These are phyloP conservation scores for Leucosporidium creatinivorum DNA, from an alignment of 768 basidiomycete genomes.

Conservation along the genomic window DNA sequence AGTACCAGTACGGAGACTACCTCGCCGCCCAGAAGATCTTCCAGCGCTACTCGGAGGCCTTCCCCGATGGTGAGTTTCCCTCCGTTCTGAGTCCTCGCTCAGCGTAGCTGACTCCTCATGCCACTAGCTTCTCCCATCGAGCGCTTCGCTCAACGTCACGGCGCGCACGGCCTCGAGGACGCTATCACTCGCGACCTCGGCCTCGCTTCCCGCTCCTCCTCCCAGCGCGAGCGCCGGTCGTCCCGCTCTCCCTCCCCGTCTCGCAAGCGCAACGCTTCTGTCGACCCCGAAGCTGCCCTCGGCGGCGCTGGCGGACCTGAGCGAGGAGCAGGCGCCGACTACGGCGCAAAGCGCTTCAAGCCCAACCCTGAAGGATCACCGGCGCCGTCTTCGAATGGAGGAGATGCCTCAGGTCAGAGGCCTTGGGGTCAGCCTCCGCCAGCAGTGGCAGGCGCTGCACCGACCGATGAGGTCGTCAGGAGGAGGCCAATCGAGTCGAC, in stretches of 20 bases:
- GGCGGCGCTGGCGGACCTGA: neutral
- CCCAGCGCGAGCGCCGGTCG: constrained; percentile 2
- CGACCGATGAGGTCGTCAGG: neutral
- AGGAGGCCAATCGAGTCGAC: neutral
- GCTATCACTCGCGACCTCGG: constrained; percentile 86
- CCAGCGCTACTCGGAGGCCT: constrained; percentile 76
- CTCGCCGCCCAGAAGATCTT: constrained; percentile 82
- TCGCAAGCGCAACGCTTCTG: constrained; percentile 32
- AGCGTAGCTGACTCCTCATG: neutral
- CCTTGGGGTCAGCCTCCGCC: too few species aligned
- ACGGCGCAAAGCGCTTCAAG: neutral
- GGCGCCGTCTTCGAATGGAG: constrained; percentile 1
- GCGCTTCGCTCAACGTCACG: constrained; percentile 46
- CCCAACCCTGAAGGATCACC: constrained; percentile 3
- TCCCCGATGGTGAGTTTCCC: constrained; percentile 60
- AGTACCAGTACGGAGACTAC: constrained; percentile 90
- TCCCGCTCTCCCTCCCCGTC: constrained; percentile 14
- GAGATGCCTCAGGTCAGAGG: neutral
- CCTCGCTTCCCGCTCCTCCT: constrained; percentile 41
- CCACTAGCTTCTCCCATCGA: constrained; percentile 78
- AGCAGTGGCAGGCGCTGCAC: neutral
- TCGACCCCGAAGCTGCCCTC: neutral
- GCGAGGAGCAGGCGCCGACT: neutral
- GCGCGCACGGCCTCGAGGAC: constrained; percentile 71
- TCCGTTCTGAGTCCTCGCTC: neutral